These are phyloP conservation scores for Diaporthe sp. DNA, from an alignment of 2,329 filamentous ascomycete genomes.

Conservation along the genomic window DNA sequence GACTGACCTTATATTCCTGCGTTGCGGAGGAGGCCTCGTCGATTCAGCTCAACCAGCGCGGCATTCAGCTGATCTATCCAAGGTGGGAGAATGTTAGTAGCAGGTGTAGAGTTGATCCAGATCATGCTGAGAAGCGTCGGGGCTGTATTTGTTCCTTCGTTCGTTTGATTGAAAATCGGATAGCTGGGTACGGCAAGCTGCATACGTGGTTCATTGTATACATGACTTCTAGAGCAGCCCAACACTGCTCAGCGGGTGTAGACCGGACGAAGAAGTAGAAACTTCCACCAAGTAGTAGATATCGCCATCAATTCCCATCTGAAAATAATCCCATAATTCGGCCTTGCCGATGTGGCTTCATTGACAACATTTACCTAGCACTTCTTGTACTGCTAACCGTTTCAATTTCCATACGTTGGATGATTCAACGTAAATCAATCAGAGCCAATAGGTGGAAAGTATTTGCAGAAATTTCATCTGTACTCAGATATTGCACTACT, in stretches of 20 bases:
- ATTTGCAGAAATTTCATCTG: background rate
- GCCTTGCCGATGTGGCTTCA: background rate
- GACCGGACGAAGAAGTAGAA: background rate
- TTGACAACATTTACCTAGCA: too few species aligned
- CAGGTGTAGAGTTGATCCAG: background rate
- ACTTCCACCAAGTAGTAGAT: background rate
- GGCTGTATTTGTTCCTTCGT: background rate
- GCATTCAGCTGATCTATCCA: background rate
- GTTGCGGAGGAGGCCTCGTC: background rate
- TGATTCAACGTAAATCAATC: background rate
- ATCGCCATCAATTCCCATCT: background rate
- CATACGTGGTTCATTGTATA: background rate
- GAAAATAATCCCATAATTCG: background rate
- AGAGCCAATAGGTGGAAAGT: too few species aligned
- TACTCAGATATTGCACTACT: background rate
- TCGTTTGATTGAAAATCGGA: background rate
- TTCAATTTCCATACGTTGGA: too few species aligned
- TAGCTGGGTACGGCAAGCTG: constrained; percentile 2
- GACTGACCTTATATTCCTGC: background rate
- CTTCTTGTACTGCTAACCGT: too few species aligned
- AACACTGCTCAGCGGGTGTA: background rate
- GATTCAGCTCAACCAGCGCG: background rate
- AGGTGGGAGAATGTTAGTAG: background rate
- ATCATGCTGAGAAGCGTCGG: background rate
- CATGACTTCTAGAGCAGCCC: background rate